Base-by-base conservation (phyloP, 805 yeast species). In the Zygosaccharomyces kombuchaensis region DNA sequence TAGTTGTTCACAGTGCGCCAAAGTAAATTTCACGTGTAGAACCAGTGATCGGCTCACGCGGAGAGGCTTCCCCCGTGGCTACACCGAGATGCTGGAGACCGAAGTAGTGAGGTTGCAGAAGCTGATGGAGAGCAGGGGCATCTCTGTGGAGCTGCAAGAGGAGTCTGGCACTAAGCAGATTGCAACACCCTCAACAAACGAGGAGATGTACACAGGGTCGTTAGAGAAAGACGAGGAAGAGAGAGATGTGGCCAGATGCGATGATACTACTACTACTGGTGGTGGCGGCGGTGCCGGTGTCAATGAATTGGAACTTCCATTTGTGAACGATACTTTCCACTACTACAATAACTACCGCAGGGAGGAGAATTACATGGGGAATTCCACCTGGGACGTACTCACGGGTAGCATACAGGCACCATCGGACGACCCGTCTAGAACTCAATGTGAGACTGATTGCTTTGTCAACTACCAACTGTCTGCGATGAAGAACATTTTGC, bases 31-130 rank as follows among this genome's bases (percentile, higher is more conserved):
- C 55, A 79, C 75, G 36, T 85, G 95, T 62, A 75, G 79, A 34
- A 84, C 84, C 3, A 77, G 84, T 45, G 91, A 84, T 65, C 83
- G 82, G 58, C 65, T 85, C 22, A 80, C 89, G 0, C 72, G 95
- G 63, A 71, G 88, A 48, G 86, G 90, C 1, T 83, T 84, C 50
- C 91, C 93, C 2, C 81, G 82, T 56, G 91, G 93, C 0, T 85
- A 85, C 58, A 85, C 95, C 0, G 87, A 83, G 64, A 80, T 79
- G 55, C 66, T 85, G 53, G 95, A 85, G 57, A 73, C 72, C 45
- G 80, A 78, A 54, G 69, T 85, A 36, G 73, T 78, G 27, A 74
- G 74, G 27, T 66, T 84, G 44, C 89, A 84, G 58, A 76, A 77
- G 29, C 7, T 51, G 34, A 21, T 59, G 16, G 50, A 50, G 12